A percentile compares a stretch with the other conserved stretches of the same genome.
Conservation (phyloP, 352 stramenopile species). For the Pythium sp. region DNA sequence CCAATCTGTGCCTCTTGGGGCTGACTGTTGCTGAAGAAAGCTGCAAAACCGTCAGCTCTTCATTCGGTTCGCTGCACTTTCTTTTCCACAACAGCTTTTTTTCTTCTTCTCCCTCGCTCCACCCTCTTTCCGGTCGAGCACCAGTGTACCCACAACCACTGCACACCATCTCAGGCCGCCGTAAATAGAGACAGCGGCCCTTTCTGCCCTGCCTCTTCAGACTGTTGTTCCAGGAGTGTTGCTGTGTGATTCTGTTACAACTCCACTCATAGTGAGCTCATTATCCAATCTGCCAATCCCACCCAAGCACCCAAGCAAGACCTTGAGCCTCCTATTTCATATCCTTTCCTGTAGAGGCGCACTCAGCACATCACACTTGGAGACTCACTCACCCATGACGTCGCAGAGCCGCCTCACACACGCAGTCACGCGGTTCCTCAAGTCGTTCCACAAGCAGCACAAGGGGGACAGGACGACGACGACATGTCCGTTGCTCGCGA, state of each 20-base stretch:
- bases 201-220: constrained; percentile 1
- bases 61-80: not conserved
- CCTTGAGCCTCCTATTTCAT: too few species aligned
- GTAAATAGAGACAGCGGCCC: not conserved
- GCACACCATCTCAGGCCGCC: not conserved
- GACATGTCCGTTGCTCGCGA: constrained; percentile 23
- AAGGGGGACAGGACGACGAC: constrained; percentile 12
- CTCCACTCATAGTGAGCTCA: not conserved
- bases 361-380: too few species aligned
- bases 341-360: not conserved
- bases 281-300: not conserved
- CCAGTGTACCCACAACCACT: not conserved
- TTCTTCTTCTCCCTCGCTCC: not conserved
- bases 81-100: not conserved
- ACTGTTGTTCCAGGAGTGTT: not conserved
- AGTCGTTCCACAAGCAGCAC: constrained; percentile 36
- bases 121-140: not conserved
- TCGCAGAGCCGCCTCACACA: constrained; percentile 33
- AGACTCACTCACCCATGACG: constrained; percentile 9
- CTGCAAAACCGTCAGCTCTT: not conserved
- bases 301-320: too few species aligned
- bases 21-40: not conserved
- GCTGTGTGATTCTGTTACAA: not conserved
- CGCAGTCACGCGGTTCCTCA: constrained; percentile 35
- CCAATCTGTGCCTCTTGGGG: not conserved